Percentiles rank a stretch among this genome's conserved stretches.
These are phyloP conservation scores for Pneumocystis wakefieldiae DNA, from an alignment of 1,139 yeast genomes.

Conservation along the genomic window DNA sequence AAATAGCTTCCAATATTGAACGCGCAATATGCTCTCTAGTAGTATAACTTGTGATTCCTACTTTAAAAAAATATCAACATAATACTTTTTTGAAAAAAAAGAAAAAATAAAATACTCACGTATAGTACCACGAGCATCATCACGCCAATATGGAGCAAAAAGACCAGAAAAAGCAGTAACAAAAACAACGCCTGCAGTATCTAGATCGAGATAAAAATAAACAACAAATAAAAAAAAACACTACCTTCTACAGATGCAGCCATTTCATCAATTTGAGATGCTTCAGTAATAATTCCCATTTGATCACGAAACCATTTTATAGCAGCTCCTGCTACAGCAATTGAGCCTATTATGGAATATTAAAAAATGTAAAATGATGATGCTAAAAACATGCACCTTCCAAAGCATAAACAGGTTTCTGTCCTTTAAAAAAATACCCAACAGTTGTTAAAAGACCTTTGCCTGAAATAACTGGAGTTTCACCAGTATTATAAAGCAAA, in stretches of 20 bases:
- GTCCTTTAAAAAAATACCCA: constrained; percentile 74
- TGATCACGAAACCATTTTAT: constrained; percentile 92
- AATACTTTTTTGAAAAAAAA: background rate
- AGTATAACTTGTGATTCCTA: constrained; percentile 84
- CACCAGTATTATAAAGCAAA: constrained; percentile 58
- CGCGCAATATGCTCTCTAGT: constrained; percentile 78
- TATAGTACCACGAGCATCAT: constrained; percentile 83
- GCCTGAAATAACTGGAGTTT: constrained; percentile 37
- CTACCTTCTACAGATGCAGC: constrained; percentile 52
- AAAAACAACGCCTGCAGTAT: constrained; percentile 84
- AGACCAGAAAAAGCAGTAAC: constrained; percentile 92
- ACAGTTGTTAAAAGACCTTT: constrained; percentile 82
- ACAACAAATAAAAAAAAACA: background rate
- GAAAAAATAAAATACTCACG: background rate
- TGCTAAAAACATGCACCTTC: constrained; percentile 38
- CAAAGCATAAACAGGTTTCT: constrained; percentile 68
- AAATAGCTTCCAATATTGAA: constrained; percentile 90
- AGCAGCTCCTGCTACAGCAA: constrained; percentile 90
- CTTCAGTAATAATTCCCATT: constrained; percentile 61
- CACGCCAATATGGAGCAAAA: constrained; percentile 93
- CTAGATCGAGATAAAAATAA: constrained; percentile 15
- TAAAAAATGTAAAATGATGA: background rate
- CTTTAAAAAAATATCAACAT: constrained; percentile 16
- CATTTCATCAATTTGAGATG: constrained; percentile 80
- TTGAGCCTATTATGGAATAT: constrained; percentile 30